Conservation (phyloP, 2,329 filamentous ascomycete species). For the Colletotrichum sp. region DNA sequence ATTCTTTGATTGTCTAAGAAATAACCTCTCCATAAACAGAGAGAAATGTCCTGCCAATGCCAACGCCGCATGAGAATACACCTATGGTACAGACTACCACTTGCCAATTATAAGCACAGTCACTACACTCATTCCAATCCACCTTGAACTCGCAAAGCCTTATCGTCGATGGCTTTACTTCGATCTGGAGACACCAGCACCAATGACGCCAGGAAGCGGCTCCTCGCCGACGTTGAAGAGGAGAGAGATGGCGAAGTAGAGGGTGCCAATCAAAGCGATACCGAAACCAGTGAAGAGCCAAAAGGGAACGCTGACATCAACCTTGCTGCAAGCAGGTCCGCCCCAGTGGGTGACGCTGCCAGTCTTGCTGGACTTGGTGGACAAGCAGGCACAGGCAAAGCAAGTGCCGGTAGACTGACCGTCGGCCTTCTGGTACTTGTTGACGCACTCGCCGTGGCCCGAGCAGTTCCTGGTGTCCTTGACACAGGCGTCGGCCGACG, state of each 20-base stretch:
- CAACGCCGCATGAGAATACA: constrained; percentile 30
- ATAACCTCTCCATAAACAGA: constrained; percentile 23
- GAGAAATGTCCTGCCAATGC: constrained; percentile 26
- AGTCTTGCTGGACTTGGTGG: constrained; percentile 57
- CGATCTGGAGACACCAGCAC: constrained; percentile 84
- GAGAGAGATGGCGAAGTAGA: constrained; percentile 76
- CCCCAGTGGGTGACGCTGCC: constrained; percentile 78
- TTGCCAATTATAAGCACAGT: constrained; percentile 22
- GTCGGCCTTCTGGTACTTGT: constrained; percentile 61
- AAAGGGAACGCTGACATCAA: constrained; percentile 87
- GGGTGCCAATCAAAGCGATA: constrained; percentile 69
- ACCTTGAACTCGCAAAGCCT: not conserved
- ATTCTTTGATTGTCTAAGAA: constrained; percentile 24
- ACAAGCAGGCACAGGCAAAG: constrained; percentile 79
- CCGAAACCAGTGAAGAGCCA: constrained; percentile 83
- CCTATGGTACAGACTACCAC: constrained; percentile 30
- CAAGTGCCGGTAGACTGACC: constrained; percentile 58
- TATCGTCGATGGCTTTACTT: constrained; percentile 49
- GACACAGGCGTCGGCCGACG: constrained; percentile 70
- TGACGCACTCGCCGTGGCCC: constrained; percentile 77
- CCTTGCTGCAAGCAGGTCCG: constrained; percentile 87
- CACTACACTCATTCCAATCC: constrained; percentile 2
- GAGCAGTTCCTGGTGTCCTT: constrained; percentile 79
- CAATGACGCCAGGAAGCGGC: constrained; percentile 90
- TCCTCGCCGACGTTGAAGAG: constrained; percentile 85